A percentile compares a stretch with the other conserved stretches of the same genome.
Evolutionary conservation across 331 rosid genomes (phyloP).

Genomic region (Acacia pycnantha): DNA sequence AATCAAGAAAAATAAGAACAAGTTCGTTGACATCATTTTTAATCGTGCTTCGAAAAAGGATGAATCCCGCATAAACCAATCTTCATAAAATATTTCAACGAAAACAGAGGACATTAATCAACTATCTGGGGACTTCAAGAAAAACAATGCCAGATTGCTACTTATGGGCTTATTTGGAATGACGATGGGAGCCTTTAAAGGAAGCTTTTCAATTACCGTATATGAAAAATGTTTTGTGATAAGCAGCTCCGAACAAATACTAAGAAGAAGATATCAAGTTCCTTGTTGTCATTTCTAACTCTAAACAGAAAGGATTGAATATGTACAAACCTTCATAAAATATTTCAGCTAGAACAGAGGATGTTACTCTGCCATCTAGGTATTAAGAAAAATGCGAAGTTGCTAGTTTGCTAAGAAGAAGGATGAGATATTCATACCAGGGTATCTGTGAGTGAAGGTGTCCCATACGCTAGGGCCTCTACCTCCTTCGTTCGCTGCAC

Average conservation of each 20-base stretch:
- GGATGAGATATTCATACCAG: slow-evolving; percentile 20
- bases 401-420: not conserved
- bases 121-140: not conserved
- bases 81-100: not conserved
- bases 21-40: not conserved
- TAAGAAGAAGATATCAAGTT: not conserved
- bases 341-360: not conserved
- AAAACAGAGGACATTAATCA: not conserved
- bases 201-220: no score
- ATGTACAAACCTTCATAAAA: not conserved
- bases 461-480: slow-evolving; percentile 63
- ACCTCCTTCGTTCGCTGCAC: slow-evolving; percentile 56
- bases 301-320: not conserved
- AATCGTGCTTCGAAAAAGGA: not conserved
- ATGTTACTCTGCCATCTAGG: not conserved
- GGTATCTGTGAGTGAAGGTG: slow-evolving; percentile 40
- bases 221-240: no score
- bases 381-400: not conserved
- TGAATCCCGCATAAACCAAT: not conserved
- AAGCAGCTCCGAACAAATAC: not conserved
- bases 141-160: not conserved
- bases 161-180: not conserved
- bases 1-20: not conserved
- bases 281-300: not conserved
- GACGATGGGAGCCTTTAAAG: no score